These are phyloP conservation scores for Marchantia paleacea DNA, from an alignment of 225 moss, liverwort and hornwort genomes.

Conservation along the genomic window DNA sequence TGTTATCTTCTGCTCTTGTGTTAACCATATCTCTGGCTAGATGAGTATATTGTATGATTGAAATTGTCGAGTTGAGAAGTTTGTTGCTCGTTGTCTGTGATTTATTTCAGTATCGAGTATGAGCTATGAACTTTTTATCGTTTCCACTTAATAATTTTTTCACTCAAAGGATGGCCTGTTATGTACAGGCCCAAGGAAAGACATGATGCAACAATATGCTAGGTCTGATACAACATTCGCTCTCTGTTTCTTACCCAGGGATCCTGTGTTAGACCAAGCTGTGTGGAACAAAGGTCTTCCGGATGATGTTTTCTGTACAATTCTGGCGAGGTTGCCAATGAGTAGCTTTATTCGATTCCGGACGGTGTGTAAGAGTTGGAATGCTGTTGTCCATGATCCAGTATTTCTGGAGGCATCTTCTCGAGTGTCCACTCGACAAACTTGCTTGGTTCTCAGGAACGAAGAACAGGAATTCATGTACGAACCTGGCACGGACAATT, in stretches of 20 bases:
- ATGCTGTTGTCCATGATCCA: constrained; percentile 16
- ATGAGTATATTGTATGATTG: too few relatives aligned
- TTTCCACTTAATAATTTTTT: too few relatives aligned
- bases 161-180: too few relatives aligned
- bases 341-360: constrained; percentile 35
- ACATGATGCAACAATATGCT: too few relatives aligned
- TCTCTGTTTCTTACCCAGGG: neutral
- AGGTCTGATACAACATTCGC: neutral
- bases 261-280: neutral
- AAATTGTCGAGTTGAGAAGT: too few relatives aligned
- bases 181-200: too few relatives aligned
- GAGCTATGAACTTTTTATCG: too few relatives aligned
- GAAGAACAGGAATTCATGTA: constrained; percentile 16
- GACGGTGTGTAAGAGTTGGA: constrained; percentile 40
- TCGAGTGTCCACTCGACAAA: constrained; percentile 20
- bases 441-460: constrained; percentile 29
- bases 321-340: constrained; percentile 37
- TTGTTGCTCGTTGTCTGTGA: too few relatives aligned
- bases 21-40: too few relatives aligned
- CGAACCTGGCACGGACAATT: constrained; percentile 28
- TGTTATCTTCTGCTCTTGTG: neutral
- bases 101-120: too few relatives aligned
- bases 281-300: constrained; percentile 38
- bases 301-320: constrained; percentile 37
- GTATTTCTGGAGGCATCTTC: constrained; percentile 28